Base-by-base conservation (phyloP, 129 eudicot species). In the Flaveria trinervia region DNA sequence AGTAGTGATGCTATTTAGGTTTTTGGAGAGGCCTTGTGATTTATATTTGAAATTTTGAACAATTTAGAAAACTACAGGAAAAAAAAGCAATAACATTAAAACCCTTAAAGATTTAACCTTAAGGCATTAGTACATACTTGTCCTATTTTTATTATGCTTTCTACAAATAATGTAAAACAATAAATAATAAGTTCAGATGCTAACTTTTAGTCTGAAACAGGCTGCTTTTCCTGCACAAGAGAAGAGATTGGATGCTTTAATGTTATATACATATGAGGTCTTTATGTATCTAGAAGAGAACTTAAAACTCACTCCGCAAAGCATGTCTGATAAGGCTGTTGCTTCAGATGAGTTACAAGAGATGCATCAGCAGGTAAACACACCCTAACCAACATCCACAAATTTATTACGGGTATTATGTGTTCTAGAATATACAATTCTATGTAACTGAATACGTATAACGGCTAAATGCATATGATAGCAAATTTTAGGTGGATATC, bases 331-430 rank as follows among this genome's bases (percentile, higher is more conserved):
- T 78, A 88, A 89, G 74, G 92, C 91, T 79, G 86, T 88, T 84
- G 92, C 99, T 39, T 81, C 85, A 45, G 99, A 94, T 83, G 97
- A 94, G 81, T 77, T 86, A 79, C 83, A 90, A 78, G 97, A 91
- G 84, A 94, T 89, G 86, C 92, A 94, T 72, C 93, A 91, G 79
- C 93, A 92, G 98, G 98, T 91, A 83, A 43, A 73, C 77, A 61
- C 52, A 68, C 43, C 28, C 3, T 15, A 28, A 28, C 20, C 12
- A 36, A 7, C 15, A 17, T 41, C 49, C n/a, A 17, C 51, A 66
- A 39, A 60, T 60, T 23, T n/a, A 60, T 7, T 68, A 45, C 68
- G 17, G 2, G 13, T 60, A 25, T 10, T 64, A 28, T 46, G 18
- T 50, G 28, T 51, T 13, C 12, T 13, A 23, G 36, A n/a, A 70